These are phyloP conservation scores for Chytriomyces sp. DNA, from an alignment of 192 early-diverging fungal species.

Conservation along the genomic window DNA sequence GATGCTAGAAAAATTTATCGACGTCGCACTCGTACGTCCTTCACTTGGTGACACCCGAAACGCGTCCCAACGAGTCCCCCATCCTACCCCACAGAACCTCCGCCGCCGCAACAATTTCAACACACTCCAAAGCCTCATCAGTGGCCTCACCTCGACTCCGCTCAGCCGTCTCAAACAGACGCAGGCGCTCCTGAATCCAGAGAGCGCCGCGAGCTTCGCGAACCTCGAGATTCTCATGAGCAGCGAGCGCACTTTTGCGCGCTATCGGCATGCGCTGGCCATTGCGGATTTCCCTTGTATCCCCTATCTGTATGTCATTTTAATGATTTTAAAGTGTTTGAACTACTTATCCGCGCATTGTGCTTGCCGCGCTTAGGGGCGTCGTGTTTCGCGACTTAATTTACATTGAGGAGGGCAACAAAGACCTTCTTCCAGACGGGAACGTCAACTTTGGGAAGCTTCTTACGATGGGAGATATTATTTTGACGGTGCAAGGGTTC, in stretches of 20 bases:
- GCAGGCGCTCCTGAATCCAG: constrained; percentile 47
- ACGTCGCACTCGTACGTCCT: constrained; percentile 60
- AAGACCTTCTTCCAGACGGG: constrained; percentile 63
- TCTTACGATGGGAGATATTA: constrained; percentile 64
- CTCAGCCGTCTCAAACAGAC: constrained; percentile 69
- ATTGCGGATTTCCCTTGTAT: constrained; percentile 63
- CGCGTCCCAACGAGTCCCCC: background rate
- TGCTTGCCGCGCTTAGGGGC: constrained; percentile 46
- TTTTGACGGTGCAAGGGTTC: constrained; percentile 61
- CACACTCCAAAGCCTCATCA: constrained; percentile 74
- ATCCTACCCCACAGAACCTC: constrained; percentile 45
- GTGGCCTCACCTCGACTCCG: constrained; percentile 67
- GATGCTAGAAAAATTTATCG: constrained; percentile 71
- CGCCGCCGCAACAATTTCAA: constrained; percentile 73
- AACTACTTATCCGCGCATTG: background rate
- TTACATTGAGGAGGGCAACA: constrained; percentile 72
- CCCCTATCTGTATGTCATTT: constrained; percentile 65
- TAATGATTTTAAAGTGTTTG: background rate
- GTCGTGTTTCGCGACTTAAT: constrained; percentile 72
- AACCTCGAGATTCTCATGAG: constrained; percentile 72
- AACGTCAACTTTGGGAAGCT: constrained; percentile 76
- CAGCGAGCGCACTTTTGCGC: constrained; percentile 60
- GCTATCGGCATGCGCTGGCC: constrained; percentile 66
- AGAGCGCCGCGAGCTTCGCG: constrained; percentile 23
- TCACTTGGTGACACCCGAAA: background rate